phyloP scores from a whole-genome alignment of 139 green algal genomes.

The Raphidocelis subcapitata region DNA sequence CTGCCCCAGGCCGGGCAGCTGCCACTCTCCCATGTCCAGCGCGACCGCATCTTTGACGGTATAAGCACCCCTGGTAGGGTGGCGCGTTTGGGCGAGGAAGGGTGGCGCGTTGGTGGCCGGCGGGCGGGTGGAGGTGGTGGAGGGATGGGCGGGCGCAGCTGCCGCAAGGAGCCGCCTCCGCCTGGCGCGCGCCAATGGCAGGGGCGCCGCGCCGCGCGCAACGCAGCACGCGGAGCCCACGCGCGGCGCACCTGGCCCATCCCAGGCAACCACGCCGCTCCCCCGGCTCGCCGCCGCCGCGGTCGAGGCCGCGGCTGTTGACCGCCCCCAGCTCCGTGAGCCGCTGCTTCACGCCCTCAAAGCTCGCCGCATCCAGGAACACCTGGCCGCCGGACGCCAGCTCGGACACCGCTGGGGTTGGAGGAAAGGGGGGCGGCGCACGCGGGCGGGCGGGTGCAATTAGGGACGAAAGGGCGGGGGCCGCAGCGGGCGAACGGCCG shows the following conservation, averaged over 20 bases:
- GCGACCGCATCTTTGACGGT: background rate
- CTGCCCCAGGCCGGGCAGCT: background rate
- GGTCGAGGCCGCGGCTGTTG: background rate
- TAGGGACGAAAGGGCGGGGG: too few species aligned
- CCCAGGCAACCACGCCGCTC: background rate
- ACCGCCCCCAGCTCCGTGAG: constrained; percentile 8
- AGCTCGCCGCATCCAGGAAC: constrained; percentile 16
- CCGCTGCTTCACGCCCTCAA: constrained; percentile 6
- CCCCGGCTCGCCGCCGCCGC: background rate
- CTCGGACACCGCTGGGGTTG: constrained; percentile 9
- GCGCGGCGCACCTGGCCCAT: background rate
- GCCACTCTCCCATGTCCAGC: constrained; percentile 18
- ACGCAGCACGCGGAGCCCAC: background rate
- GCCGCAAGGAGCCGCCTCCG: background rate
- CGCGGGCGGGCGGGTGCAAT: too few species aligned
- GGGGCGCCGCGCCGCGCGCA: background rate
- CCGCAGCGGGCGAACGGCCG: too few species aligned
- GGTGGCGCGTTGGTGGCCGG: background rate
- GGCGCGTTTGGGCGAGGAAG: background rate
- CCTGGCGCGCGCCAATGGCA: background rate
- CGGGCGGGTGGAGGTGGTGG: background rate
- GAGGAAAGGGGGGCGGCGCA: too few species aligned
- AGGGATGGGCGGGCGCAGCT: background rate
- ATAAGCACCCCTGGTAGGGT: background rate
- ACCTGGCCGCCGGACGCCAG: constrained; percentile 18